phyloP scores from a whole-genome alignment of 345 rosid genomes.

The Eucalyptus sp. region DNA sequence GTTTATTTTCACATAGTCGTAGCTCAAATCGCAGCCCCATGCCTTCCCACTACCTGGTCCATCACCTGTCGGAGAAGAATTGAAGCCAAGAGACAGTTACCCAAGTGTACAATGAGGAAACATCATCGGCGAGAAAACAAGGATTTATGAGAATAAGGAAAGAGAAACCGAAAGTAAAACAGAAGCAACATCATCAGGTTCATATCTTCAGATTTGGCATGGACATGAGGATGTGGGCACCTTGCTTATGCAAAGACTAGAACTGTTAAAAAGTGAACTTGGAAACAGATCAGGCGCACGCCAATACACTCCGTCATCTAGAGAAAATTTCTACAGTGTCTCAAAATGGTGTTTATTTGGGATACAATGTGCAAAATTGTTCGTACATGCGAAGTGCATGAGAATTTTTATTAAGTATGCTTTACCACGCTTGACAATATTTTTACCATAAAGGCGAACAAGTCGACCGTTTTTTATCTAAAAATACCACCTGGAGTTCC shows the following conservation, averaged over 20 bases:
- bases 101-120: background rate
- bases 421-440: background rate
- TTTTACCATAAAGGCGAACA: background rate
- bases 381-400: background rate
- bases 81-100: background rate
- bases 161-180: background rate
- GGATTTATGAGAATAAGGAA: background rate
- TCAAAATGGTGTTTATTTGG: background rate
- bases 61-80: slow-evolving; percentile 26
- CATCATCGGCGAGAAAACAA: background rate
- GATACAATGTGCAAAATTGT: background rate
- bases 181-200: background rate
- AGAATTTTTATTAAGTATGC: background rate
- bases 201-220: background rate
- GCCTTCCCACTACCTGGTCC: slow-evolving; percentile 59
- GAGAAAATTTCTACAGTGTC: background rate
- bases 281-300: background rate
- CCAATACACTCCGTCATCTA: background rate
- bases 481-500: background rate
- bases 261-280: background rate
- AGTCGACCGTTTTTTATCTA: background rate
- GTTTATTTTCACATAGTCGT: slow-evolving; percentile 78
- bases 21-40: slow-evolving; percentile 88
- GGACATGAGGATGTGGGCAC: background rate
- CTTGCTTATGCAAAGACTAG: background rate